Base-by-base conservation (phyloP, 768 basidiomycete species). In the Hortiboletus campestris region DNA sequence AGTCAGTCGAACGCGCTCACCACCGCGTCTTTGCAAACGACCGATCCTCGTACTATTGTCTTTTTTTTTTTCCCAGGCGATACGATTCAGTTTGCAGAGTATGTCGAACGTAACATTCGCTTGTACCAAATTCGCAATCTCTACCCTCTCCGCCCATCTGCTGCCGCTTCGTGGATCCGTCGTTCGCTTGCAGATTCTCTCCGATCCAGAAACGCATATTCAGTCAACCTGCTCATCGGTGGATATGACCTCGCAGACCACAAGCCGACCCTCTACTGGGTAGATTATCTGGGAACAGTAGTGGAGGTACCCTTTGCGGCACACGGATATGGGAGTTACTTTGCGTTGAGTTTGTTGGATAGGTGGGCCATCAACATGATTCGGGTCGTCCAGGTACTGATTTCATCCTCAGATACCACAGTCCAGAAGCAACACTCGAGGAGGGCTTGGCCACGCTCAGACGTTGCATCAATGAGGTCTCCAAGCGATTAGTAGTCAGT, bases 21-120 rank as follows among this genome's bases (percentile, higher is more conserved):
- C 22, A 17, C 49, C 51, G 31, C 46, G 22, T 55, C 22, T 49
- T 7, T 32, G 5, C 31, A 31, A 42, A 40, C 32, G 10, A 13
- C 22, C 19, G 28, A 44, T 39, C 17, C 7, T 11, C 25, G 28
- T 38, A 20, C 46, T 28, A 7, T 34, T 17, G 6, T 17, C 11
- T 11, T 38, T 12, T 34, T 25, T 29, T 2, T 6, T 6, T n/a
- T n/a, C n/a, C n/a, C 65, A 92, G 96, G 97, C 56, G 97, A 98
- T 70, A 98, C 97, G 20, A 79, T 96, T 22, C 91, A 98, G 69
- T 98, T 98, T 66, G 90, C 96, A 1, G 97, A 99, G 74, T 99
- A 82, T 65, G 84, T 98, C 58, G 94, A 98, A 68, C 87, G 96
- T 58, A 98, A 97, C 77, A 84, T 99, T 61, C 88, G 96, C 44